Conservation (phyloP, 2,329 filamentous ascomycete species). For the Pseudogymnoascus sp. region DNA sequence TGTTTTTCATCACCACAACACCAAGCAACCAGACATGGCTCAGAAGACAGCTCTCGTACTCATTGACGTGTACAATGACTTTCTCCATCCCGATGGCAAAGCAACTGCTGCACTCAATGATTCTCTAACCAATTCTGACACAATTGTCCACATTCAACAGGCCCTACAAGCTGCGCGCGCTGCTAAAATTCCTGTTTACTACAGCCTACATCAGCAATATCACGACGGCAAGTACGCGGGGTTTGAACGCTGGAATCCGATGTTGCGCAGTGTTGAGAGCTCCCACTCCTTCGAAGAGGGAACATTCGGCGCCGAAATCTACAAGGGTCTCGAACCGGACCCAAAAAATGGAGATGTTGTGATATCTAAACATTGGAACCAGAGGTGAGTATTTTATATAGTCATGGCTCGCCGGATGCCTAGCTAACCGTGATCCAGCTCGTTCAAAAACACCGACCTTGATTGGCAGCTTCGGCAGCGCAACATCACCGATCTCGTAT, state of each 20-base stretch:
- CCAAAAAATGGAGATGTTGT: slow-evolving; percentile 27
- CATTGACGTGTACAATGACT: slow-evolving; percentile 27
- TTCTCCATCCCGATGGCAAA: slow-evolving; percentile 24
- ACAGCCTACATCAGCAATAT: slow-evolving; percentile 30
- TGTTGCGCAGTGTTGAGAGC: slow-evolving; percentile 18
- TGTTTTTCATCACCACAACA: background rate
- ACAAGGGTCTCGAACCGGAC: slow-evolving; percentile 26
- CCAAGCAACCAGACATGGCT: background rate
- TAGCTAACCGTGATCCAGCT: slow-evolving; percentile 15
- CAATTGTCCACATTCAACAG: slow-evolving; percentile 24
- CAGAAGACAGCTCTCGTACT: slow-evolving; percentile 22
- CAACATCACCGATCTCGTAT: slow-evolving; percentile 28
- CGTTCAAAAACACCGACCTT: slow-evolving; percentile 32
- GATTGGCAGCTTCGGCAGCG: slow-evolving; percentile 31
- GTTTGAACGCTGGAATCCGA: slow-evolving; percentile 26
- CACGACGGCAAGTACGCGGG: slow-evolving; percentile 22
- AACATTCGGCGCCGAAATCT: slow-evolving; percentile 28
- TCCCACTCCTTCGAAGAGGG: slow-evolving; percentile 25
- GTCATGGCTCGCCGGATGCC: background rate
- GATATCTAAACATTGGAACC: slow-evolving; percentile 30
- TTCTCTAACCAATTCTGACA: slow-evolving; percentile 25
- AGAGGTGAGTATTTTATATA: slow-evolving; percentile 19
- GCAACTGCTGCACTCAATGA: slow-evolving; percentile 22
- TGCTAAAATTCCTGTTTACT: slow-evolving; percentile 29
- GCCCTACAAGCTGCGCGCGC: slow-evolving; percentile 23